A percentile compares a stretch with the other conserved stretches of the same genome.
Evolutionary conservation across 2,329 filamentous ascomycete species (phyloP).

Genomic region (Chaetomiaceae sp.): DNA sequence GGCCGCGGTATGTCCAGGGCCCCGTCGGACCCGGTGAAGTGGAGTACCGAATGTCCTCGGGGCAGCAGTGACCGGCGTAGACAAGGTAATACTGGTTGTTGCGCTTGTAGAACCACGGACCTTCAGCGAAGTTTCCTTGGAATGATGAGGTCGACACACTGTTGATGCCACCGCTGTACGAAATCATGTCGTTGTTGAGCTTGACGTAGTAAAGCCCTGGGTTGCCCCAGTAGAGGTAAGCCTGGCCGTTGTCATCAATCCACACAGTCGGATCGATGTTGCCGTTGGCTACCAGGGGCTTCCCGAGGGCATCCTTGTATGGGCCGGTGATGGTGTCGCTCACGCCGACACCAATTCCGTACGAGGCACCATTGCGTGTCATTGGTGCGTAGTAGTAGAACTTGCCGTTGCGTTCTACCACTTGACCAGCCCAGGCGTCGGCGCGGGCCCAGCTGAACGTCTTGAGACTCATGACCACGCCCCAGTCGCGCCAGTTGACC

Average conservation of each 20-base stretch:
- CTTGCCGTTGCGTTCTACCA: constrained; percentile 29
- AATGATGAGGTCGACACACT: background rate
- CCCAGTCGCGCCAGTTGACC: constrained; percentile 31
- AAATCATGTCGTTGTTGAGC: constrained; percentile 37
- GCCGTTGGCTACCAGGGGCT: constrained; percentile 30
- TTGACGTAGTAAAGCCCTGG: constrained; percentile 34
- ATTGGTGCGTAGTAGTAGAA: constrained; percentile 32
- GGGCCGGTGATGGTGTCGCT: constrained; percentile 32
- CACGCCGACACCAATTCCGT: constrained; percentile 32
- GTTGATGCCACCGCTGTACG: constrained; percentile 24
- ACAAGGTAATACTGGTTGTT: constrained; percentile 27
- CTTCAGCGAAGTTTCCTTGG: constrained; percentile 19
- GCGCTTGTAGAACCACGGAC: constrained; percentile 30
- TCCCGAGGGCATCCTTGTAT: constrained; percentile 31
- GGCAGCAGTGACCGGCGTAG: constrained; percentile 28
- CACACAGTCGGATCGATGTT: constrained; percentile 34
- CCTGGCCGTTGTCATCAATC: constrained; percentile 38
- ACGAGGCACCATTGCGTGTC: constrained; percentile 18
- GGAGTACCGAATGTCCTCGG: constrained; percentile 29
- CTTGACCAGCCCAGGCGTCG: constrained; percentile 32
- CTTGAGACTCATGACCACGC: constrained; percentile 22
- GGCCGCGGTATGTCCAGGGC: constrained; percentile 29
- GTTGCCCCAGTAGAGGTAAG: constrained; percentile 38
- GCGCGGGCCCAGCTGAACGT: constrained; percentile 31
- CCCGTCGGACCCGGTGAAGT: constrained; percentile 25